Evolutionary conservation across 495 filamentous ascomycete genomes (phyloP).

Genomic region (Talaromyces proteolyticus): DNA sequence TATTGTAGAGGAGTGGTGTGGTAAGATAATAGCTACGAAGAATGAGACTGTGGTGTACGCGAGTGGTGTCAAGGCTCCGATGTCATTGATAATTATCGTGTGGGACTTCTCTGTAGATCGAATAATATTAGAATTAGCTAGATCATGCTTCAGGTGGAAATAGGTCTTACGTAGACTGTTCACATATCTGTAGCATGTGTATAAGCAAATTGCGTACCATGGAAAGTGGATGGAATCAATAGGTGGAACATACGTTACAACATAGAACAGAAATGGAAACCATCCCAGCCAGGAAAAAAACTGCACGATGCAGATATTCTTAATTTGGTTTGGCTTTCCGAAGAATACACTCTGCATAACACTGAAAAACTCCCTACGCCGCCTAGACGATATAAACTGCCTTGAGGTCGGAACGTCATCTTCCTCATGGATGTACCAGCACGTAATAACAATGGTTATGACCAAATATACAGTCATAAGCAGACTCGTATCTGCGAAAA

Average conservation of each 20-base stretch:
- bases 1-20: not conserved
- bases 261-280: not conserved
- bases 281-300: constrained; percentile 1
- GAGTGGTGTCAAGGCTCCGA: not conserved
- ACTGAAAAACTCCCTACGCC: not conserved
- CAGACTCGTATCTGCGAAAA: not conserved
- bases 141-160: not conserved
- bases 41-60: not conserved
- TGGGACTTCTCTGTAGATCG: not conserved
- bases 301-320: not conserved
- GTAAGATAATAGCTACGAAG: not conserved
- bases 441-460: not conserved
- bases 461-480: not conserved
- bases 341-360: not conserved
- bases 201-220: not conserved
- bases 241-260: constrained; percentile 3
- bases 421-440: not conserved
- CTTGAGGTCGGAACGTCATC: too few species aligned
- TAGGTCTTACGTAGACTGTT: not conserved
- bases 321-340: not conserved
- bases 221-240: too few species aligned
- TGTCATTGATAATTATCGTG: not conserved
- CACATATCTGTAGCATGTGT: not conserved
- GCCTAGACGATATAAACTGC: not conserved
- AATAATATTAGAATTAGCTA: not conserved